These are phyloP conservation scores for Daedaleopsis sinensis DNA, from an alignment of 768 basidiomycete genomes.

Conservation along the genomic window DNA sequence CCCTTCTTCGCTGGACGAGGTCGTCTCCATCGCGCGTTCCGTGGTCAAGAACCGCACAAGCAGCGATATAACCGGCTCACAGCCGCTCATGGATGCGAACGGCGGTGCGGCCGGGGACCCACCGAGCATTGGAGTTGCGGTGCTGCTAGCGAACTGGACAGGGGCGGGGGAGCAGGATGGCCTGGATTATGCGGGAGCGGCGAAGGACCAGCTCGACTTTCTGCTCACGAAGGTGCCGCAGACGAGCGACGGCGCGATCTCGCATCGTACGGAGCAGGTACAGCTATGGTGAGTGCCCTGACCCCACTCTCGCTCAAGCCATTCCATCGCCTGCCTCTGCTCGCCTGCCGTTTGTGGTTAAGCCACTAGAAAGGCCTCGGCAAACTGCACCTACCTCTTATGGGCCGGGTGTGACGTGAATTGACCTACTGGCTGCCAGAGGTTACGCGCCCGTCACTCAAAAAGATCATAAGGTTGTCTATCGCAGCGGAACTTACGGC, in stretches of 20 bases:
- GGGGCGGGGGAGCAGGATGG: constrained; percentile 38
- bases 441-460: not conserved
- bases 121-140: constrained; percentile 72
- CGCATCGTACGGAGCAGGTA: constrained; percentile 68
- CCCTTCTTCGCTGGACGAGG: constrained; percentile 48
- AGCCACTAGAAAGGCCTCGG: no score
- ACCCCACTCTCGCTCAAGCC: not conserved
- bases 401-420: not conserved
- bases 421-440: no score
- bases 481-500: no score
- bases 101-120: constrained; percentile 75
- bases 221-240: constrained; percentile 58
- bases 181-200: constrained; percentile 64
- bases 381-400: not conserved
- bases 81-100: constrained; percentile 56
- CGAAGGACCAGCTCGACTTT: constrained; percentile 65
- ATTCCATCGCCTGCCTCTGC: no score
- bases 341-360: no score
- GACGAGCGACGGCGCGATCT: constrained; percentile 78
- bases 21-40: constrained; percentile 55
- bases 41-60: constrained; percentile 53
- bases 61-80: constrained; percentile 49
- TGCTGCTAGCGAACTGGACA: constrained; percentile 65
- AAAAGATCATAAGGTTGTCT: not conserved
- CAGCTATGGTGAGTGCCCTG: constrained; percentile 78